Evolutionary conservation across 202 grass and related monocot genomes (phyloP).

Genomic region (Dendrocalamus latiflorus): DNA sequence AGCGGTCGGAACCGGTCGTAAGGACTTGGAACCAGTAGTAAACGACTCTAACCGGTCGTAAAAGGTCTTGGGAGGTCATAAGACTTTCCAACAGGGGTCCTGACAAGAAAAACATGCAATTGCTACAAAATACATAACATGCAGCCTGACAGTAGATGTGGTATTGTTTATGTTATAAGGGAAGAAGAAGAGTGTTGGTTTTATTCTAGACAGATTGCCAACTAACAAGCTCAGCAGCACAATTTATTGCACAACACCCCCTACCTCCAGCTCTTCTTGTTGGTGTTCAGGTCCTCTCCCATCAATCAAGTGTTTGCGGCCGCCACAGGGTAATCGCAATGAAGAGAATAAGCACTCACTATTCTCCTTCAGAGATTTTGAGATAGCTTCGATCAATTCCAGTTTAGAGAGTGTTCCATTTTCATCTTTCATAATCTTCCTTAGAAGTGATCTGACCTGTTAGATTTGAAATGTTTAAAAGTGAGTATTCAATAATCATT

Average conservation of each 20-base stretch:
- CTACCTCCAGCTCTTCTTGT: conserved; percentile 65
- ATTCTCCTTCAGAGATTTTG: conserved; percentile 45
- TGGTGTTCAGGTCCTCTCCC: conserved; percentile 42
- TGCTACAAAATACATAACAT: neutral
- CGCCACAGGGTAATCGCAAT: neutral
- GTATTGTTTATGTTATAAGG: neutral
- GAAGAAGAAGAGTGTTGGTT: neutral
- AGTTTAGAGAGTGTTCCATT: conserved; percentile 35
- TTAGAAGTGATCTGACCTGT: conserved; percentile 62
- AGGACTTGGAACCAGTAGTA: too few relatives aligned
- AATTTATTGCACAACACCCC: neutral
- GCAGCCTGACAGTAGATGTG: neutral
- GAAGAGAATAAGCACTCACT: conserved; percentile 14
- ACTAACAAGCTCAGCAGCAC: neutral
- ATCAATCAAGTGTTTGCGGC: conserved; percentile 1
- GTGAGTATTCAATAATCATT: neutral
- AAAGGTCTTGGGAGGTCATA: too few relatives aligned
- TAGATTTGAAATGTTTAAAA: neutral
- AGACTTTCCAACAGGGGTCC: neutral
- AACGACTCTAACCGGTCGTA: too few relatives aligned
- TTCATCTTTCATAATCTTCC: conserved; percentile 59
- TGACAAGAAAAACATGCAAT: neutral
- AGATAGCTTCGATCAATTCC: conserved; percentile 52
- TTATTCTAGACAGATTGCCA: neutral
- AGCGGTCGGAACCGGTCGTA: too few relatives aligned